Evolutionary conservation across 2,329 filamentous ascomycete species (phyloP), one percentile per base, ranked within the genome.

Genomic region (Aurifilum marmelostoma): DNA sequence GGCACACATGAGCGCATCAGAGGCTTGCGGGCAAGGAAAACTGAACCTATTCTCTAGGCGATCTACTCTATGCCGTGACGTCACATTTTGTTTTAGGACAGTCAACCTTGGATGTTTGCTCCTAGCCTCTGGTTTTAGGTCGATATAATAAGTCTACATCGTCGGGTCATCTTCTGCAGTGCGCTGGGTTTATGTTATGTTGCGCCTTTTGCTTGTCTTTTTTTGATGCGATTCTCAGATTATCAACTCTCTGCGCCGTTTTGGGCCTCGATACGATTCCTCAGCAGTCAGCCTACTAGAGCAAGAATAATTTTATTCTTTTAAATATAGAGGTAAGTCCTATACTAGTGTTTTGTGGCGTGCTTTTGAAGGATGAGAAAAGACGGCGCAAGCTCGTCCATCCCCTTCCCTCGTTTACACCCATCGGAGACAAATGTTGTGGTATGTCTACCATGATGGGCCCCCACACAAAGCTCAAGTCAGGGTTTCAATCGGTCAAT

Each of bases 11-110:
- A 50, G 16, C 41, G 41, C 61, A 63, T 63, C 47, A 65, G 39
- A 62, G 59, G 67, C 59, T 54, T 27, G 54, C 62, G n/a, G 54
- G 41, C 59, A 60, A 64, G 67, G 52, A 56, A 34, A 24, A n/a
- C n/a, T n/a, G 54, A 43, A 61, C n/a, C 41, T 47, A 32, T 43
- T 37, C n/a, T n/a, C 32, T 64, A 24, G 62, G 34, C 56, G 67
- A 41, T 32, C 67, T 68, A 11, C 18, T 60, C n/a, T 32, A 59
- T 32, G 62, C 54, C 41, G 54, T 68, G 67, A 63, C 61, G 61
- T 63, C 61, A 63, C 61, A 50, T 14, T 29, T 34, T 6, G n/a
- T n/a, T 16, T 34, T 4, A 34, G 16, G 21, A 11, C 18, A 21
- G 12, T 16, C 11, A 34, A 18, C 32, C 29, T 37, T 34, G 32